Base-by-base conservation (phyloP, 2,329 filamentous ascomycete species). In the Botrytis galanthina region DNA sequence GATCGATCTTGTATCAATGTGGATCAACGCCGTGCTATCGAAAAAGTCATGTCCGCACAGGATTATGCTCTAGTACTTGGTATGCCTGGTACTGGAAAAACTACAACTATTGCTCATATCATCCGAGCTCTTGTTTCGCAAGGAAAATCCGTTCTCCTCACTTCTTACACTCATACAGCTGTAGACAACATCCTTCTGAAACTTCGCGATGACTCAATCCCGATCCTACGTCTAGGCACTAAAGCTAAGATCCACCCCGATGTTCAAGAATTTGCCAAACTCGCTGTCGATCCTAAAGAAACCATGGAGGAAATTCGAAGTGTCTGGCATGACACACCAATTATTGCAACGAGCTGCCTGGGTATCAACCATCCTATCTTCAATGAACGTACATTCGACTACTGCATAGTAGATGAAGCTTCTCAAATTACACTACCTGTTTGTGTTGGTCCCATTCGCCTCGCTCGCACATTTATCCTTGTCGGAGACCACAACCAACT, bases 61-160 rank as follows among this genome's bases (percentile, higher is more conserved):
- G 95, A 99, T 83, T 99, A 98, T 82, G 95, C 96, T 12, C 86
- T 99, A n/a, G 95, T 99, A 20, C 88, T 99, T 32, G 96, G 96
- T 42, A 99, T 99, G 96, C 96, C 96, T 2, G 96, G 96, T 12
- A 99, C 96, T 0, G 96, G 96, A 73, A 99, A 99, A 83, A 99
- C 96, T 4, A 99, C 96, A 0, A 99, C 96, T 0, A 98, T 99
- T 79, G 94, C 95, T 8, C 95, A 98, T 81, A 98, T 99, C 78
- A 98, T 99, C 79, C 91, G 93, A 62, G 93, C 95, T 0, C 86
- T 99, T 44, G 92, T 96, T 8, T 90, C 92, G 0, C 93, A 97
- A 81, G 92, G 94, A 18, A 98, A 98, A 83, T 97, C 93, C 73
- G 94, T 99, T 22, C 85, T 99, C 10, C 85, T 99, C 59, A 97